A percentile compares a stretch with the other conserved stretches of the same genome.
Evolutionary conservation across 2,329 filamentous ascomycete species (phyloP).

Genomic region (Colletotrichum spinosum): DNA sequence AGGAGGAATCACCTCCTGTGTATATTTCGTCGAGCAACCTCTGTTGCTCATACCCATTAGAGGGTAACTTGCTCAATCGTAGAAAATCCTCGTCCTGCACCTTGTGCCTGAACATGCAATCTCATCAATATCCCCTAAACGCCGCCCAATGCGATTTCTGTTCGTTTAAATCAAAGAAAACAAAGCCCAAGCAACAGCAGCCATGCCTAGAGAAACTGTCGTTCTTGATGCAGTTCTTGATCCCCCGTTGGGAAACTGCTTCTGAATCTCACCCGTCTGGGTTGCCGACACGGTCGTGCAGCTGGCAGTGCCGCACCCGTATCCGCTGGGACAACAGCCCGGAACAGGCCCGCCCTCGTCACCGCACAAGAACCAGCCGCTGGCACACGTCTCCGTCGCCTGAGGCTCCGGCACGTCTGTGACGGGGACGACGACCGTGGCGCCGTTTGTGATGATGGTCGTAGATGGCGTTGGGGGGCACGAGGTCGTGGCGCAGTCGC

Average conservation of each 20-base stretch:
- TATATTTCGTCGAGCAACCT: too few species aligned
- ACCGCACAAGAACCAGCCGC: conserved; percentile 82
- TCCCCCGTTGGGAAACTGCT: conserved; percentile 55
- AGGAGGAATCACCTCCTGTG: too few species aligned
- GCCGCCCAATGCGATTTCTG: conserved; percentile 27
- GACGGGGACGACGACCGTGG: conserved; percentile 77
- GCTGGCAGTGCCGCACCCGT: conserved; percentile 76
- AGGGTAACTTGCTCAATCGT: too few species aligned
- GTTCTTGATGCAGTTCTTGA: background rate
- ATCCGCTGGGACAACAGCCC: conserved; percentile 87
- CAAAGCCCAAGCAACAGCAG: background rate
- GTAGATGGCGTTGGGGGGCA: conserved; percentile 74
- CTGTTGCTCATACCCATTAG: too few species aligned
- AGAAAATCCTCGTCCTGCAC: too few species aligned
- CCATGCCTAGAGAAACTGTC: background rate
- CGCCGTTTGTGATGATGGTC: conserved; percentile 74
- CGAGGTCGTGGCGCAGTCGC: conserved; percentile 84
- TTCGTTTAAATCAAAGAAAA: conserved; percentile 15
- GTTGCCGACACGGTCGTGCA: conserved; percentile 70
- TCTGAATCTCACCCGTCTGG: conserved; percentile 68
- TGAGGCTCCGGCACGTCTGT: conserved; percentile 57
- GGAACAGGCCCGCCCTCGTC: conserved; percentile 69
- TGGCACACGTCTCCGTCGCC: conserved; percentile 70
- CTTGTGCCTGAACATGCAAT: too few species aligned
- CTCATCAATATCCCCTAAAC: background rate